Evolutionary conservation across 139 green algal genomes (phyloP).

Genomic region (Micromonas commoda): DNA sequence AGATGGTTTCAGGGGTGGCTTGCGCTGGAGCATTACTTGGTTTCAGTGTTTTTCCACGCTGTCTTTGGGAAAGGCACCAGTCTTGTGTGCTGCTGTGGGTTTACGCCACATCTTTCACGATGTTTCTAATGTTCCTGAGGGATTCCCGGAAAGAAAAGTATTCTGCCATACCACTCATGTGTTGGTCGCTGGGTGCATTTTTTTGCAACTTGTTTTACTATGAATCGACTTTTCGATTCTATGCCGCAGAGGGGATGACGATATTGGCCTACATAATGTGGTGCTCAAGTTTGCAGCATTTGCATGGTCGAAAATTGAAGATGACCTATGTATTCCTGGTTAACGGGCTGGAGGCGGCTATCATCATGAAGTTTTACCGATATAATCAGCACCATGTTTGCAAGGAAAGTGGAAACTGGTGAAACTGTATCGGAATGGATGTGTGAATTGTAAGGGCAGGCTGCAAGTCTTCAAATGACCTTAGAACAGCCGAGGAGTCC

Average conservation of each 20-base stretch:
- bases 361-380: neutral
- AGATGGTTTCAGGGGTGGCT: neutral
- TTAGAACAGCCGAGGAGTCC: neutral
- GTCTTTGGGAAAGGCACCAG: neutral
- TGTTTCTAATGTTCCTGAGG: neutral
- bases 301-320: neutral
- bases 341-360: neutral
- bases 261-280: neutral
- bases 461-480: neutral
- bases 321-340: neutral
- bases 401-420: neutral
- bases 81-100: neutral
- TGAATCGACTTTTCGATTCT: neutral
- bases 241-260: neutral
- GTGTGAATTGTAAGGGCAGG: neutral
- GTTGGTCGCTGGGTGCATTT: neutral
- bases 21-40: neutral
- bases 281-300: neutral
- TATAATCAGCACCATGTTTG: neutral
- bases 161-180: neutral
- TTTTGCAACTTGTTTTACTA: neutral
- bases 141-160: neutral
- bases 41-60: neutral
- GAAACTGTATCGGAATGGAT: no score
- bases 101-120: neutral